Evolutionary conservation across 345 rosid genomes (phyloP), one percentile per base, ranked within the genome.

Genomic region (Hirschfeldia incana): DNA sequence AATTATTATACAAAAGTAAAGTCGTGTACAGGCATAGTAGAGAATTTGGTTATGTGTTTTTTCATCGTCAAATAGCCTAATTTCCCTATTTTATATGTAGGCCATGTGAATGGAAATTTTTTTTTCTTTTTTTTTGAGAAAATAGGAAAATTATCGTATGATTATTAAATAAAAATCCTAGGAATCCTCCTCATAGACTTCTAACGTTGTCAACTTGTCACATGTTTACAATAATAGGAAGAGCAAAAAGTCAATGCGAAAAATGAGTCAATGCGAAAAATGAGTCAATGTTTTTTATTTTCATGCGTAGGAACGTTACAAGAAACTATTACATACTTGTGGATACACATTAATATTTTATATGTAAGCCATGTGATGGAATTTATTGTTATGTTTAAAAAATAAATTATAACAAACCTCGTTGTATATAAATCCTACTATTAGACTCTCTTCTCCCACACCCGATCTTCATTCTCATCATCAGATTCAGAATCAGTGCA

Each of bases 281-380:
- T 42, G 49, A 42, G 49, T 42, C 49, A 11, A 42, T 42, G n/a
- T 42, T 42, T 42, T 42, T 10, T 9, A 26, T 4, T 59, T 59
- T 4, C 33, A 60, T 11, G 33, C 13, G 27, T 60, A 26, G 17
- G 46, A 73, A 62, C 5, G 61, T 62, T 11, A 11, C 11, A 39
- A 28, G 67, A 13, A 57, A 75, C 46, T 21, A 26, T 76, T 61
- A 76, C 70, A 21, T 49, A 49, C 6, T 62, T 46, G 42, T 27
- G 30, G 70, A 13, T 59, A 70, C 26, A 55, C 55, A 29, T 42
- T 5, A 2, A 4, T 44, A 44, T 44, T 44, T 44, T 44, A 44
- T 12, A 44, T 44, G 51, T 11, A 11, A 1, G 51, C 51, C 51
- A 44, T 44, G n/a, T 44, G 51, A 44, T 11, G 51, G 51, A 44